These are phyloP conservation scores for Cryptococcus sp. DNA, from an alignment of 1,284 basidiomycete genomes.

Conservation along the genomic window DNA sequence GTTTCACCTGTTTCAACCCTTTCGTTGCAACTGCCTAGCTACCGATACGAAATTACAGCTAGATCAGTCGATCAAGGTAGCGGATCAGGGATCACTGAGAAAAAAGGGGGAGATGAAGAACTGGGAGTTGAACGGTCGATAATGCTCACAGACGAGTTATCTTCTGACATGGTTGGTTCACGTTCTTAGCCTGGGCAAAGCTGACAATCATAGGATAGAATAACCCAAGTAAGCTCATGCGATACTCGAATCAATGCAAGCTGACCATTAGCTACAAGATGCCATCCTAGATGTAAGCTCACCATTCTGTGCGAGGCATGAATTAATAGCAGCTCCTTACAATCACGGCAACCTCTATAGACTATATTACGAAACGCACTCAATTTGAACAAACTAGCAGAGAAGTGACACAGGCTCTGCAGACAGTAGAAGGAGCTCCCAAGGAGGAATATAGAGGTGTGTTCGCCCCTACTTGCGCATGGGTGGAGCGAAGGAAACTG, in stretches of 20 bases:
- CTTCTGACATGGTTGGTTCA: constrained; percentile 44
- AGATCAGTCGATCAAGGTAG: too few species aligned
- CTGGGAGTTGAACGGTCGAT: constrained; percentile 4
- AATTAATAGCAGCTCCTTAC: constrained; percentile 35
- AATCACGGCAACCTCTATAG: constrained; percentile 45
- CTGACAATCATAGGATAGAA: constrained; percentile 41
- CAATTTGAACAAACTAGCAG: constrained; percentile 42
- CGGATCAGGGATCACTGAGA: too few species aligned
- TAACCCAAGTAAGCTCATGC: constrained; percentile 34
- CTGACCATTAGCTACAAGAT: constrained; percentile 41
- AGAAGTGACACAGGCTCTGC: constrained; percentile 37
- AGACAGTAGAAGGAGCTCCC: constrained; percentile 26
- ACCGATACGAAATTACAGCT: too few species aligned
- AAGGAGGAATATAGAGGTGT: constrained; percentile 33
- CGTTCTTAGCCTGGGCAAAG: neutral
- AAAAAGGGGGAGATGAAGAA: too few species aligned
- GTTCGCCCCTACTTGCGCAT: constrained; percentile 4
- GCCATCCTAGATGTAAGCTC: constrained; percentile 44
- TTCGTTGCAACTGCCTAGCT: too few species aligned
- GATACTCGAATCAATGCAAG: neutral
- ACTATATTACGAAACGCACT: constrained; percentile 45
- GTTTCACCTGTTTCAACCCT: too few species aligned
- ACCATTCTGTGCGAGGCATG: neutral
- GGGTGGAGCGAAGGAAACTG: neutral
- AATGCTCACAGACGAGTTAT: constrained; percentile 48